Conservation (phyloP, 164 flowering plant species). For the Protea cynaroides region DNA sequence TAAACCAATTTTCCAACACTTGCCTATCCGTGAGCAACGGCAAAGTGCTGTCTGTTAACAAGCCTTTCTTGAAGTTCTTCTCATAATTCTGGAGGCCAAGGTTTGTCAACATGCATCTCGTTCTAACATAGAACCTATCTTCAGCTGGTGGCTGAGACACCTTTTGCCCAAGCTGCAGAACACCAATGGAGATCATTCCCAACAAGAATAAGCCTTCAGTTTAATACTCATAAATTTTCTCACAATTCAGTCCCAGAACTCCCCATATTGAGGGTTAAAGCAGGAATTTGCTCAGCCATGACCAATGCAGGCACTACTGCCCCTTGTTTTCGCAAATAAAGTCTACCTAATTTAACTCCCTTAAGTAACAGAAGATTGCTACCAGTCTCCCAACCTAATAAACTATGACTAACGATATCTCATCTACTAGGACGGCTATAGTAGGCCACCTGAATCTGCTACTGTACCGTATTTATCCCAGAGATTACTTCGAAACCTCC, state of each 20-base stretch:
- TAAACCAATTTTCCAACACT: conserved; percentile 9
- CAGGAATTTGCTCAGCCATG: too few relatives aligned
- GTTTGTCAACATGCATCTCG: conserved; percentile 55
- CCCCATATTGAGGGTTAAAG: too few relatives aligned
- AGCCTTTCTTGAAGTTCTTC: conserved; percentile 84
- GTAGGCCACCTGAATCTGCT: too few relatives aligned
- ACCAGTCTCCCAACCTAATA: too few relatives aligned
- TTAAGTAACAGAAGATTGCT: too few relatives aligned
- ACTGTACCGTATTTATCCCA: too few relatives aligned
- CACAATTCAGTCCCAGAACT: neutral
- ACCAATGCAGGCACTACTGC: too few relatives aligned
- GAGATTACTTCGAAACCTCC: too few relatives aligned
- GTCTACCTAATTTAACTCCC: too few relatives aligned
- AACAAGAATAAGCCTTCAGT: neutral
- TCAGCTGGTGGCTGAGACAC: conserved; percentile 63
- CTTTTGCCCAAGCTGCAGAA: conserved; percentile 61
- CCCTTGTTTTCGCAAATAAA: too few relatives aligned
- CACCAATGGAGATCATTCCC: conserved; percentile 1
- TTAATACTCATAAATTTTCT: neutral
- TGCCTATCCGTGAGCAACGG: conserved; percentile 87
- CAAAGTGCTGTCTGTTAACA: conserved; percentile 73
- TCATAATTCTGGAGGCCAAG: conserved; percentile 86
- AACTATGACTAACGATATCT: too few relatives aligned
- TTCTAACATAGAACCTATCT: conserved; percentile 51
- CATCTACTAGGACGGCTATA: too few relatives aligned